phyloP scores from a whole-genome alignment of 345 rosid species.

The Populus tremula region DNA sequence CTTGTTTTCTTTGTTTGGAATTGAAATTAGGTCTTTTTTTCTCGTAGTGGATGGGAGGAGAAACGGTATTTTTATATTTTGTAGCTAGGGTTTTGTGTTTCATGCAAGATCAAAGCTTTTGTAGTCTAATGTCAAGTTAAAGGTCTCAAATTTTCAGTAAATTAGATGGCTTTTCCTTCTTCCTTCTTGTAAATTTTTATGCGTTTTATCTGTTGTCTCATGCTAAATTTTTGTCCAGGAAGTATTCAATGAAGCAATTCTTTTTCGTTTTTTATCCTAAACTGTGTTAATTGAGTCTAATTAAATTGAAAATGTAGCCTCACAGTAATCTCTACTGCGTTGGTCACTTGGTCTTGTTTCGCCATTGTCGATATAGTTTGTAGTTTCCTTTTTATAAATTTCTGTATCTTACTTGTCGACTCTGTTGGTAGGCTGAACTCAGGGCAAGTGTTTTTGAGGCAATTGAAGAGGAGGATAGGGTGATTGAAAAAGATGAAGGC shows the following conservation, averaged over 20 bases:
- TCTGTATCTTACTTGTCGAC: background rate
- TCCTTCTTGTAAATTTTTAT: background rate
- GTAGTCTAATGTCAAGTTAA: background rate
- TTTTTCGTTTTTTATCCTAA: background rate
- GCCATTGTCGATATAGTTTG: background rate
- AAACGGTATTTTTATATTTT: background rate
- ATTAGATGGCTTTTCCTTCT: background rate
- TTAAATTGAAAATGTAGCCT: background rate
- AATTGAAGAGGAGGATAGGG: constrained; percentile 90
- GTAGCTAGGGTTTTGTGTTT: constrained; percentile 7
- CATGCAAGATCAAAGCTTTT: background rate
- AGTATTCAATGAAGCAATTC: background rate
- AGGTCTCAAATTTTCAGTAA: background rate
- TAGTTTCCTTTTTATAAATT: background rate
- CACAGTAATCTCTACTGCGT: background rate
- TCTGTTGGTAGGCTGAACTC: constrained; percentile 68
- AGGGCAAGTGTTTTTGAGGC: constrained; percentile 98
- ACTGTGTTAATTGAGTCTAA: constrained; percentile 1
- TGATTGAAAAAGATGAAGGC: constrained; percentile 69
- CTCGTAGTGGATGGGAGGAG: background rate
- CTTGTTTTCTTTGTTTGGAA: background rate
- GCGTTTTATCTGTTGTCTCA: too few relatives aligned
- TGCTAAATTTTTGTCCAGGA: background rate
- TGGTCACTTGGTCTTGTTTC: background rate
- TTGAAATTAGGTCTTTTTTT: background rate